A percentile compares a stretch with the other conserved stretches of the same genome.
Evolutionary conservation across 2,329 filamentous ascomycete genomes (phyloP).

Genomic region (Chaetothyriales sp.): DNA sequence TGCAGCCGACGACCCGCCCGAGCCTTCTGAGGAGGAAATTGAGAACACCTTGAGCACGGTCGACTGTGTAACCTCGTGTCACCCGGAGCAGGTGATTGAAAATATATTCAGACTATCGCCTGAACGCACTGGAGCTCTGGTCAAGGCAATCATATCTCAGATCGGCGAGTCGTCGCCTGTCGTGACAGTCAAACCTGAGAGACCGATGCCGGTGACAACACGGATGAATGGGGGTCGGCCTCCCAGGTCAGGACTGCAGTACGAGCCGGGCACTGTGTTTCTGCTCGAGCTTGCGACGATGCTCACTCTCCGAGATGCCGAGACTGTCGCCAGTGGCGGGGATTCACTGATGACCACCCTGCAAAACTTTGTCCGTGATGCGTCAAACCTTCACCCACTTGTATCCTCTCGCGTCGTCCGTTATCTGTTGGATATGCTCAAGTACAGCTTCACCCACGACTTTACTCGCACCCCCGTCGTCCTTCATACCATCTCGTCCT

Average conservation of each 20-base stretch:
- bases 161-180: conserved; percentile 70
- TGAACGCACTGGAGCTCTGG: conserved; percentile 43
- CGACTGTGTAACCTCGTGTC: conserved; percentile 83
- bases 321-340: conserved; percentile 57
- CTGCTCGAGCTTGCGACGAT: conserved; percentile 82
- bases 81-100: conserved; percentile 63
- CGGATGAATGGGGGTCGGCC: conserved; percentile 45
- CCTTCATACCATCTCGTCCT: conserved; percentile 77
- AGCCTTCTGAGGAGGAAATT: conserved; percentile 91
- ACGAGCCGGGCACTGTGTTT: conserved; percentile 77
- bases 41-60: conserved; percentile 90
- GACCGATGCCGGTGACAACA: conserved; percentile 44
- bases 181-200: conserved; percentile 77
- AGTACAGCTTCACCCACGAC: conserved; percentile 53
- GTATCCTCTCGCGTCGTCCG: conserved; percentile 70
- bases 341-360: conserved; percentile 66
- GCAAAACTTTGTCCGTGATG: conserved; percentile 68
- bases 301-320: conserved; percentile 58
- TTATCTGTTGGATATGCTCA: conserved; percentile 66
- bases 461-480: conserved; percentile 85
- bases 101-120: conserved; percentile 61
- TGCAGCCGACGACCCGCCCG: conserved; percentile 89
- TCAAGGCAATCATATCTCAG: conserved; percentile 61
- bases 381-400: conserved; percentile 64
- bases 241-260: conserved; percentile 44